Evolutionary conservation across 179 eudicot genomes (phyloP), one percentile per base, ranked within the genome.

Genomic region (Amaranthus tricolor): DNA sequence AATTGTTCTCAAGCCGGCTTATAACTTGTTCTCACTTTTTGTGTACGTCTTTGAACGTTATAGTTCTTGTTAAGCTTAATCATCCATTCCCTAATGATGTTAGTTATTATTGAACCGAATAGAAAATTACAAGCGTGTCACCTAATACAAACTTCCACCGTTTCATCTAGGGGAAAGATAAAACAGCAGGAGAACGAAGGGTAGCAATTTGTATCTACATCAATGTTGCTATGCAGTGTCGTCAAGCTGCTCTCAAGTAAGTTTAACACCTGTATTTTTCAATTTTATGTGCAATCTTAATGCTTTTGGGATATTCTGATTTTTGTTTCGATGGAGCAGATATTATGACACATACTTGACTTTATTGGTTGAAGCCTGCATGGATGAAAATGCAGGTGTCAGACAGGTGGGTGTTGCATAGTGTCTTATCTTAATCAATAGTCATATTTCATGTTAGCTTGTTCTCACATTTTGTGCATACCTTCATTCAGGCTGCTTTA

Each of bases 181-280:
- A 95, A 82, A 88, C 99, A 74, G 78, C 92, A 54, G 99, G 91
- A 81, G 97, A 95, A 82, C 84, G 99, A 78, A 89, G 99, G 80
- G 91, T 95, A 77, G 97, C 99, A 9, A 95, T 95, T 76, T 95
- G 97, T 79, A 93, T 95, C n/a, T 95, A 90, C 82, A 97, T 93
- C 78, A 97, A 95, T 87, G 92, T 95, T 55, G 99, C 91, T 10
- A 97, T 90, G 82, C 96, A 95, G 78, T 92, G 98, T 80, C 92
- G 88, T 73, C 97, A 94, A 87, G 78, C 95, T 75, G 98, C 98
- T 78, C 81, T 90, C 10, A 94, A 87, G 98, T 92, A 83, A 66
- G 85, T 58, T 54, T 62, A 65, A 55, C 20, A 31, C 40, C 40
- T 31, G n/a, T 31, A 31, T 31, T 31, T 31, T 31, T 31, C 40